Base-by-base conservation (phyloP, 2,329 filamentous ascomycete genomes). In the Curvularia sp. region DNA sequence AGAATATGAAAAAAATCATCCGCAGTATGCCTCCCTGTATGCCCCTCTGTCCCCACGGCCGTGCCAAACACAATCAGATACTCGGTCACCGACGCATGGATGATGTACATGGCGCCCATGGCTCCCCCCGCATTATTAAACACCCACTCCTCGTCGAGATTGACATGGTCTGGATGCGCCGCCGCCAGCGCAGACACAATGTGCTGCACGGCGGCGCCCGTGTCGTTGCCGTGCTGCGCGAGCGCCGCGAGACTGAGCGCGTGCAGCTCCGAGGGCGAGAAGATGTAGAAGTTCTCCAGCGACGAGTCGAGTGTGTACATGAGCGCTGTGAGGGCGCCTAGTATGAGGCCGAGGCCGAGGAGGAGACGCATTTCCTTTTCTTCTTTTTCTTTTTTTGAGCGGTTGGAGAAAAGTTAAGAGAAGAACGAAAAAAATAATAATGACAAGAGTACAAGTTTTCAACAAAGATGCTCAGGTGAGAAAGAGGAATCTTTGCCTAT, bases 1-100 rank as follows among this genome's bases (percentile, higher is more conserved):
- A 97, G 83, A 82, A 97, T 96, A 83, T 93, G 87, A 84, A 97
- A 97, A 83, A 95, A 97, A 82, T 97, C 93, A 79, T 96, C 91
- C 15, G 92, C 92, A 12, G 92, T 94, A 83, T 96, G 93, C 49
- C 92, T 90, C 64, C 93, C 93, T 1, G 87, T 87, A 83, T 96
- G 92, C 61, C 93, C 93, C 79, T 96, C 92, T 12, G 93, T 96
- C 69, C 92, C 92, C 67, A 93, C 80, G 9, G 91, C 84, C 1
- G 90, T 91, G 0, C 70, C 70, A 50, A 72, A 72, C 1, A 72
- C 48, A 45, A 72, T 70, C 28, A 72, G 54, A 25, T 72, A 72
- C 59, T 97, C 93, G 19, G 92, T 96, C 61, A 97, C 83, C 73
- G 89, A 93, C 59, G 92, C 91, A 75, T 96, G 92, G 70, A 96